Evolutionary conservation across 208 protist species (phyloP).

Genomic region (Phytomonas francai): DNA sequence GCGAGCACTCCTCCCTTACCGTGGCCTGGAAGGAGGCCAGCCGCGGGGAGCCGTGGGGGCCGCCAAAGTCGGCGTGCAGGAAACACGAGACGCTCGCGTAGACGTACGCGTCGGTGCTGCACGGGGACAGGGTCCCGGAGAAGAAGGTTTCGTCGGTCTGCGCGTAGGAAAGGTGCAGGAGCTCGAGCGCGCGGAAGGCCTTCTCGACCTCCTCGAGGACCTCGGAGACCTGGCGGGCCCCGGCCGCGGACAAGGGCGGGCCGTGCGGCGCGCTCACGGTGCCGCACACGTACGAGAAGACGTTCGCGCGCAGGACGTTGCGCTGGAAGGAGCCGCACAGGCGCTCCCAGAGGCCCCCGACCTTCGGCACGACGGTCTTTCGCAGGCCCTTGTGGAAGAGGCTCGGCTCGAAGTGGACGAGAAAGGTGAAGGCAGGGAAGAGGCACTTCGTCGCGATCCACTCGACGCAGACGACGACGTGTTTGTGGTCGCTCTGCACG

Average conservation of each 20-base stretch:
- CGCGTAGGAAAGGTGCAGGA: conserved; percentile 22
- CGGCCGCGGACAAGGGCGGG: conserved; percentile 14
- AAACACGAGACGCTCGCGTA: conserved; percentile 70
- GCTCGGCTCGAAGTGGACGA: conserved; percentile 39
- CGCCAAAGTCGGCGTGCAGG: conserved; percentile 60
- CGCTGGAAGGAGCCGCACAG: conserved; percentile 42
- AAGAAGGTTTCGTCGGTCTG: conserved; percentile 38
- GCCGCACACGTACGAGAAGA: conserved; percentile 24
- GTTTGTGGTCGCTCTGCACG: conserved; percentile 20
- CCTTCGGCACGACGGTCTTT: conserved; percentile 47
- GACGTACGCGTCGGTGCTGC: conserved; percentile 52
- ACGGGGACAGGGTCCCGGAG: conserved; percentile 44
- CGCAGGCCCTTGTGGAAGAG: conserved; percentile 38
- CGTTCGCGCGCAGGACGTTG: conserved; percentile 33
- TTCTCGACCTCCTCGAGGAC: conserved; percentile 39
- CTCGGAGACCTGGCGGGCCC: conserved; percentile 28
- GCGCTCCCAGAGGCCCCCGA: conserved; percentile 50
- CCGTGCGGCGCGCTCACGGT: neutral
- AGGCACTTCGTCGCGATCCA: conserved; percentile 39
- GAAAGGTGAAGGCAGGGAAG: conserved; percentile 75
- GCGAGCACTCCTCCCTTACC: conserved; percentile 42
- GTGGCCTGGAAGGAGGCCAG: conserved; percentile 23
- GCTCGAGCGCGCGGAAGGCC: conserved; percentile 43
- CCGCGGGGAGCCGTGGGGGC: conserved; percentile 9
- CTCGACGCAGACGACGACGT: conserved; percentile 35